Evolutionary conservation across 805 yeast genomes (phyloP), one percentile per base, ranked within the genome.

Genomic region (Starmerella sirachaensis): DNA sequence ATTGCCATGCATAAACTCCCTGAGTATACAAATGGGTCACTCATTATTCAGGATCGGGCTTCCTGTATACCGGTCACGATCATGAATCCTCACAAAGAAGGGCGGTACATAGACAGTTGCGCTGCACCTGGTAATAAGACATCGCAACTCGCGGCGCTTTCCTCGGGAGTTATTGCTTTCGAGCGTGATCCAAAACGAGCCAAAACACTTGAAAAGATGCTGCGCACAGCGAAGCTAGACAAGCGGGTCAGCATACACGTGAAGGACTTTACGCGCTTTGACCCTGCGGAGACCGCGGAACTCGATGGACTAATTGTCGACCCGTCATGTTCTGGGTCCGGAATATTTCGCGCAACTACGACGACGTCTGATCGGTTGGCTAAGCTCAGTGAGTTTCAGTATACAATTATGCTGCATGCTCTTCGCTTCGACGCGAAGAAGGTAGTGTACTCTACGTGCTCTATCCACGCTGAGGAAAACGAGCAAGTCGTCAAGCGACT

Each of bases 111-210:
- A 31, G 99, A 91, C 60, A 79, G 95, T 1, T 86, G 96, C 61
- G 86, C 97, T 2, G 98, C 99, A 0, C 99, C 99, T 4, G 99
- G 99, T 5, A 91, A 91, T 59, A 93, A 91, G 57, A 91, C 99
- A 0, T 83, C 96, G 0, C 97, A 88, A 60, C 62, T 78, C 17
- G 94, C 95, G 0, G 73, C 91, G 0, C 63, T 71, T 35, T 58
- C 83, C 17, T 48, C 53, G 3, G 48, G 60, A 2, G 62, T 63
- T 0, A 50, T 54, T 49, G 98, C 98, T 0, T 91, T 85, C 59
- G 99, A 91, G 58, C 71, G 85, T 53, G 94, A 91, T 53, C 62
- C 68, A 2, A 69, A 70, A 31, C 67, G 99, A 45, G 79, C 82
- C 1, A 65, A 74, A 41, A 71, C 76, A 11, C 63, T 91, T 45